These are phyloP conservation scores for Ehretia macrophylla DNA, from an alignment of 257 asterid genomes.

Conservation along the genomic window DNA sequence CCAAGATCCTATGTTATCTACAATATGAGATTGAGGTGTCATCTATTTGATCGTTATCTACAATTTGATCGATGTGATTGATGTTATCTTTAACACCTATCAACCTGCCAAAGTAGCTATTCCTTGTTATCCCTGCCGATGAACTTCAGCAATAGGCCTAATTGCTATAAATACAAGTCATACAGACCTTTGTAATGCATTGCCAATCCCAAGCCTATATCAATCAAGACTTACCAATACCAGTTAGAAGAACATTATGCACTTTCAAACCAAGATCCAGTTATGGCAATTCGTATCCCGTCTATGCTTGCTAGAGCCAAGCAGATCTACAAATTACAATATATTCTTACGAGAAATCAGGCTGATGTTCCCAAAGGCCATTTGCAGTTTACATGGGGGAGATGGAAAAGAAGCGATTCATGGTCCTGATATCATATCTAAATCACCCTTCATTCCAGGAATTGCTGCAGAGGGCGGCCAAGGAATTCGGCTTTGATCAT, in stretches of 20 bases:
- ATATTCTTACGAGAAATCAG: conserved; percentile 17
- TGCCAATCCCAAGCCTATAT: conserved; percentile 6
- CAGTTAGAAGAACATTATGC: conserved; percentile 10
- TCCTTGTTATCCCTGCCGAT: too few species aligned
- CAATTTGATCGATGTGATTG: too few species aligned
- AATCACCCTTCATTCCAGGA: conserved; percentile 26
- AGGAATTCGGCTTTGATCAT: conserved; percentile 36
- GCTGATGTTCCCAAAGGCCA: conserved; percentile 23
- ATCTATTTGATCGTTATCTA: too few species aligned
- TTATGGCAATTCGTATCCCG: neutral
- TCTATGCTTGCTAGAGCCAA: neutral
- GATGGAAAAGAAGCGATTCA: conserved; percentile 16
- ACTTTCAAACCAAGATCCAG: neutral
- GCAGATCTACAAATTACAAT: conserved; percentile 6
- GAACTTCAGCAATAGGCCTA: too few species aligned
- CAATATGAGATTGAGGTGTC: too few species aligned
- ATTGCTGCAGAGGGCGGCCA: conserved; percentile 3
- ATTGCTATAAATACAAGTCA: neutral
- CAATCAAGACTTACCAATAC: neutral
- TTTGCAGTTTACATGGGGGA: conserved; percentile 33
- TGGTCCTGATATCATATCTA: conserved; percentile 24
- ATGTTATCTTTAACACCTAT: too few species aligned
- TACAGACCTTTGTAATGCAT: neutral
- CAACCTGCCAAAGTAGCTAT: neutral
- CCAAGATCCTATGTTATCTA: too few species aligned